Percentiles rank a stretch among this genome's conserved stretches.
Evolutionary conservation across 2,329 filamentous ascomycete genomes (phyloP).

Genomic region (Penicillium sp.): DNA sequence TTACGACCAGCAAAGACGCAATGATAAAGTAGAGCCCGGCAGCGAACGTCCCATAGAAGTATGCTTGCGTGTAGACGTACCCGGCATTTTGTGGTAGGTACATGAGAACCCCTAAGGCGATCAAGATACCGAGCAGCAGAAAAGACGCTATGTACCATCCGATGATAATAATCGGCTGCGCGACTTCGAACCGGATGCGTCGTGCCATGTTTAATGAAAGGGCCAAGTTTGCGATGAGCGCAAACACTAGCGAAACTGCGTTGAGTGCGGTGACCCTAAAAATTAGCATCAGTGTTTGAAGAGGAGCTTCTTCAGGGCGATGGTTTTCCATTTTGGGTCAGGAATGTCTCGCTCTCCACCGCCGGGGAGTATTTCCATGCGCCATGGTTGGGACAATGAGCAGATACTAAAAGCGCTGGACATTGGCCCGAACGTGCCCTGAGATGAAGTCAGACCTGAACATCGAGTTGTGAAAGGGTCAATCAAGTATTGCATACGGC

Average conservation of each 20-base stretch:
- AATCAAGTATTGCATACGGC: slow-evolving; percentile 48
- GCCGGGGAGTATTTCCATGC: slow-evolving; percentile 53
- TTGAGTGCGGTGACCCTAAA: slow-evolving; percentile 58
- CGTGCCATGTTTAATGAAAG: slow-evolving; percentile 64
- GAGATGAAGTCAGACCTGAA: slow-evolving; percentile 6
- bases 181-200: slow-evolving; percentile 57
- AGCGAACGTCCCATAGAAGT: slow-evolving; percentile 64
- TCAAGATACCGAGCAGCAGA: slow-evolving; percentile 58
- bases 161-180: slow-evolving; percentile 63
- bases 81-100: slow-evolving; percentile 43
- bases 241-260: slow-evolving; percentile 58
- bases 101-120: slow-evolving; percentile 48
- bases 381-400: slow-evolving; percentile 61
- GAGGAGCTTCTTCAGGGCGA: neutral
- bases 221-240: slow-evolving; percentile 58
- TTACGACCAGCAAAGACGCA: slow-evolving; percentile 58
- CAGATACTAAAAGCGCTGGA: slow-evolving; percentile 60
- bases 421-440: slow-evolving; percentile 58
- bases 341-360: slow-evolving; percentile 50
- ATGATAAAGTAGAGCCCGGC: slow-evolving; percentile 61
- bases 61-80: slow-evolving; percentile 59
- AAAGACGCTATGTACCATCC: slow-evolving; percentile 61
- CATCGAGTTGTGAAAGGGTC: neutral
- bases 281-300: neutral
- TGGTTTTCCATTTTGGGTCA: slow-evolving; percentile 58